Evolutionary conservation across 108 stramenopile species (phyloP).

Genomic region (Craspedostauros australis): DNA sequence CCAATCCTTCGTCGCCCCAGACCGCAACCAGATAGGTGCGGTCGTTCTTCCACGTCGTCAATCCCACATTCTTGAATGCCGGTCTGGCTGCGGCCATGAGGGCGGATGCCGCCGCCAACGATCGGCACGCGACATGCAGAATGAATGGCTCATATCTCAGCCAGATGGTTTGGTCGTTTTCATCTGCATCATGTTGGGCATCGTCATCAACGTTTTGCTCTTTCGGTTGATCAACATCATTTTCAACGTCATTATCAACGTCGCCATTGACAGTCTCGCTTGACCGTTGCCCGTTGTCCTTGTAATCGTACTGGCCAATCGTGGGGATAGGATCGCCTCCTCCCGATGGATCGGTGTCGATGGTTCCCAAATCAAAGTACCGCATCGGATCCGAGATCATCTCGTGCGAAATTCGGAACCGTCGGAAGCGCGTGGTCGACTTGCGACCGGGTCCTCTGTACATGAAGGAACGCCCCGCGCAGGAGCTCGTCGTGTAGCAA

Average conservation of each 20-base stretch:
- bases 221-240: not conserved
- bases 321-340: constrained; percentile 75
- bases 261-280: constrained; percentile 10
- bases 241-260: not conserved
- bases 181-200: not conserved
- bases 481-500: constrained; percentile 68
- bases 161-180: constrained; percentile 41
- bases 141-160: constrained; percentile 85
- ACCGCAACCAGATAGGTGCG: constrained; percentile 66
- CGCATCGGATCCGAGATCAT: constrained; percentile 44
- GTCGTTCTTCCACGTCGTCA: constrained; percentile 73
- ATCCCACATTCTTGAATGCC: constrained; percentile 83
- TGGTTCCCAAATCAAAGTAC: constrained; percentile 67
- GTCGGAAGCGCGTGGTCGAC: constrained; percentile 39
- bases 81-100: constrained; percentile 78
- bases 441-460: constrained; percentile 81
- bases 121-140: constrained; percentile 78
- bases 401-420: constrained; percentile 76
- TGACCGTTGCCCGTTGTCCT: constrained; percentile 18
- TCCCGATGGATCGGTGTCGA: constrained; percentile 56
- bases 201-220: not conserved
- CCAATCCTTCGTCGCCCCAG: constrained; percentile 89
- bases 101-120: constrained; percentile 53
- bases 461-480: constrained; percentile 76
- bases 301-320: constrained; percentile 72